Evolutionary conservation across 2,329 filamentous ascomycete genomes (phyloP).

Genomic region (Thielaviopsis ethacetica): DNA sequence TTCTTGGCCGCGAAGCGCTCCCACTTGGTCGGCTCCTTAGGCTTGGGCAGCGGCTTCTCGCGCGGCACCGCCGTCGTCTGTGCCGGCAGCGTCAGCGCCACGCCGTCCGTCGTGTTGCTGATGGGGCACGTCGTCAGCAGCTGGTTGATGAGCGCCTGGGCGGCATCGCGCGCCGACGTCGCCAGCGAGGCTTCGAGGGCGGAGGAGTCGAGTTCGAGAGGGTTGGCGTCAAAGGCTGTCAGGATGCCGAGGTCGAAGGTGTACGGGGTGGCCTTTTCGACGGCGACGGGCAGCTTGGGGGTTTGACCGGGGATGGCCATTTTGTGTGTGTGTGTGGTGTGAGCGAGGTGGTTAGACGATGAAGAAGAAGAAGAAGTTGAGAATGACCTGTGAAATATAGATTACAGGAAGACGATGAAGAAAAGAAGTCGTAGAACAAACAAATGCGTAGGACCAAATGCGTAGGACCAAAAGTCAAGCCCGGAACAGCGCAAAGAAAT

Average conservation of each 20-base stretch:
- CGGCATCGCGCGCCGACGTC: slow-evolving; percentile 67
- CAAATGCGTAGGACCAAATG: no score
- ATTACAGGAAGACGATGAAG: background rate
- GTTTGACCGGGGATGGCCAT: slow-evolving; percentile 24
- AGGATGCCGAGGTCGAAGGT: slow-evolving; percentile 86
- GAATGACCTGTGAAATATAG: background rate
- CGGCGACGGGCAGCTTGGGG: slow-evolving; percentile 43
- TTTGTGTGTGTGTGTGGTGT: no score
- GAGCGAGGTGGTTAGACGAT: background rate
- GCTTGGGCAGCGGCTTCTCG: slow-evolving; percentile 76
- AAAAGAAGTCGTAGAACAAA: background rate
- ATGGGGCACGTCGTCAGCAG: slow-evolving; percentile 79
- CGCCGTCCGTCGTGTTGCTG: slow-evolving; percentile 48
- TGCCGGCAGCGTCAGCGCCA: slow-evolving; percentile 63
- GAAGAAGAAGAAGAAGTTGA: background rate
- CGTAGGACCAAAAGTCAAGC: background rate
- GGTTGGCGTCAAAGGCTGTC: slow-evolving; percentile 74
- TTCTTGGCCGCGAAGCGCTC: slow-evolving; percentile 92
- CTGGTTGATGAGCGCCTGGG: slow-evolving; percentile 86
- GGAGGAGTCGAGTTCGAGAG: slow-evolving; percentile 40
- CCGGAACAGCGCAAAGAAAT: background rate
- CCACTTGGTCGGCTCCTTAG: slow-evolving; percentile 82
- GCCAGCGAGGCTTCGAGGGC: slow-evolving; percentile 52
- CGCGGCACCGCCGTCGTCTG: slow-evolving; percentile 59
- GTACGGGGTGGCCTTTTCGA: slow-evolving; percentile 75